Conservation (phyloP, 805 yeast genomes). For the Pichia heedii region DNA sequence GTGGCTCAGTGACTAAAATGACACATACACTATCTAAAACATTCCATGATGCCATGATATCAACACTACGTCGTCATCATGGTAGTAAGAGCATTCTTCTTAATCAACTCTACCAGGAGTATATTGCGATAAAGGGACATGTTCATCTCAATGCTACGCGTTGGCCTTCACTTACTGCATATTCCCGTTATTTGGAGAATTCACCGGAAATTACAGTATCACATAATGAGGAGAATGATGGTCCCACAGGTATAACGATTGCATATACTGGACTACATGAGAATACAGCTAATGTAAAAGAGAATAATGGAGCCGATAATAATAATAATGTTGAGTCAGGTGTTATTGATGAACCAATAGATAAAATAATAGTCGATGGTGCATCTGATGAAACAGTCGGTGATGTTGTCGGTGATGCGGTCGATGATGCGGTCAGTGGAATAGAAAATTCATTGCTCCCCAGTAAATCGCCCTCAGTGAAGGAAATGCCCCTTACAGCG, state of each 20-base stretch:
- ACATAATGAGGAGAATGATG: background rate
- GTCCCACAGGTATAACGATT: background rate
- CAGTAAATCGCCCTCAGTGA: too few species aligned
- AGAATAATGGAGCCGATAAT: too few species aligned
- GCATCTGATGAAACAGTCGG: too few species aligned
- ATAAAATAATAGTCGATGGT: too few species aligned
- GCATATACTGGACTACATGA: background rate
- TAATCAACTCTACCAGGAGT: constrained; percentile 84
- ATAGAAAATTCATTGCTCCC: too few species aligned
- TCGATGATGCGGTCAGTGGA: background rate
- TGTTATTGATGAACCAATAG: too few species aligned
- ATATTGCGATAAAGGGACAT: constrained; percentile 74
- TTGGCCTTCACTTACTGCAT: constrained; percentile 56
- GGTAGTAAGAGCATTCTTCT: constrained; percentile 76
- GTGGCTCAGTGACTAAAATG: constrained; percentile 20
- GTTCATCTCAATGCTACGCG: constrained; percentile 85
- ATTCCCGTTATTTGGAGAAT: background rate
- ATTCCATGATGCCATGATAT: constrained; percentile 58
- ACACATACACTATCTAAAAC: constrained; percentile 50
- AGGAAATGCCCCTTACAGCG: background rate
- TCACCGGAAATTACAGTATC: background rate
- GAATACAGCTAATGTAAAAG: background rate
- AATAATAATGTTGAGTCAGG: too few species aligned
- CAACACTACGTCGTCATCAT: constrained; percentile 54
- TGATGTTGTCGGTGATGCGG: too few species aligned